phyloP scores from a whole-genome alignment of 805 yeast genomes.

The Hagleromyces aurorensis region DNA sequence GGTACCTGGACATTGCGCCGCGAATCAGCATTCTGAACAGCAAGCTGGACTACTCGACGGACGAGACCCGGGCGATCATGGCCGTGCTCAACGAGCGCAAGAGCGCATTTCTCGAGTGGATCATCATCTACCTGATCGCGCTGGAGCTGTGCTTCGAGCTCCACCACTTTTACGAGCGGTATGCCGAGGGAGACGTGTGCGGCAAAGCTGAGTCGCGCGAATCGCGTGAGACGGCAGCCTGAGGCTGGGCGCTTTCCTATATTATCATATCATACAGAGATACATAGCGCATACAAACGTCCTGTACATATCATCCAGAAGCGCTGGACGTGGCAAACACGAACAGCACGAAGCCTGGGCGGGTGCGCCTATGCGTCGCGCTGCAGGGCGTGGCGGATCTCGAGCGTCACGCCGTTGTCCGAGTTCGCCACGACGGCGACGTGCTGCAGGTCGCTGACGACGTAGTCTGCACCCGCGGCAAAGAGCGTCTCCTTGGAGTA shows the following conservation, averaged over 20 bases:
- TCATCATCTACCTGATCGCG: conserved; percentile 73
- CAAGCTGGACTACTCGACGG: conserved; percentile 84
- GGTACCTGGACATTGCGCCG: conserved; percentile 64
- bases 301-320: too few species aligned
- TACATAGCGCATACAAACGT: too few species aligned
- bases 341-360: too few species aligned
- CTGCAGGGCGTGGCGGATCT: conserved; percentile 7
- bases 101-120: conserved; percentile 76
- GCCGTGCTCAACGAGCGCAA: conserved; percentile 70
- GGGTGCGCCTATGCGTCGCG: too few species aligned
- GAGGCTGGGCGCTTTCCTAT: too few species aligned
- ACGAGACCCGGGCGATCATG: conserved; percentile 72
- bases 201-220: too few species aligned
- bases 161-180: conserved; percentile 62
- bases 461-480: conserved; percentile 70
- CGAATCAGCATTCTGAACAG: conserved; percentile 74
- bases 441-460: conserved; percentile 53
- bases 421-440: conserved; percentile 13
- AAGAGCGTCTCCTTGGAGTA: conserved; percentile 55
- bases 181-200: too few species aligned
- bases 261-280: too few species aligned
- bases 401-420: conserved; percentile 9
- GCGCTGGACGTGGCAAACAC: too few species aligned
- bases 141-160: conserved; percentile 80
- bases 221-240: too few species aligned